phyloP scores from a whole-genome alignment of 2,329 filamentous ascomycete species.

The Calcarisporium arbuscula region DNA sequence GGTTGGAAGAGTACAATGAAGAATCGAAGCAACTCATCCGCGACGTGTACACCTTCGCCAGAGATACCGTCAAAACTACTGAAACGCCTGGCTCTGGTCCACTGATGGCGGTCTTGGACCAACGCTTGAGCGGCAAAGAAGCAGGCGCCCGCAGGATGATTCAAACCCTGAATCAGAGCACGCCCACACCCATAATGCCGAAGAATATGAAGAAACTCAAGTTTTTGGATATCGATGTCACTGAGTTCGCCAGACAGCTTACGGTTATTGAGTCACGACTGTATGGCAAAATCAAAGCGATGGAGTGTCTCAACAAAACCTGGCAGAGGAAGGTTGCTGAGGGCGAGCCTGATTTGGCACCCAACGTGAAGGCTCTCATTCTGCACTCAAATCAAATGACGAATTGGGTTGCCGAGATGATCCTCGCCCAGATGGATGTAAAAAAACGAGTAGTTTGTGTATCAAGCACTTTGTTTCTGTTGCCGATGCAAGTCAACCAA shows the following conservation, averaged over 20 bases:
- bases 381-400: conserved; percentile 98
- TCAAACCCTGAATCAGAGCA: conserved; percentile 74
- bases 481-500: conserved; percentile 75
- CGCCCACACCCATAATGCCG: conserved; percentile 83
- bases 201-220: conserved; percentile 99
- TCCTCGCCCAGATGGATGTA: conserved; percentile 86
- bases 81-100: conserved; percentile 85
- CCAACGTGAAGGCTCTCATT: conserved; percentile 94
- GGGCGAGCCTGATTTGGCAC: conserved; percentile 75
- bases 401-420: conserved; percentile 99
- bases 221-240: conserved; percentile 92
- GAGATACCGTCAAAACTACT: conserved; percentile 85
- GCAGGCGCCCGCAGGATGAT: conserved; percentile 79
- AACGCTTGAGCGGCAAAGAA: conserved; percentile 82
- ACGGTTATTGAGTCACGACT: conserved; percentile 94
- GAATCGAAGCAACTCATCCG: conserved; percentile 79
- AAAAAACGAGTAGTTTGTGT: conserved; percentile 93
- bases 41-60: conserved; percentile 84
- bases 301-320: conserved; percentile 95
- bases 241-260: conserved; percentile 93
- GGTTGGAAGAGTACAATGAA: conserved; percentile 92
- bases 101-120: conserved; percentile 80
- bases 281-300: conserved; percentile 92
- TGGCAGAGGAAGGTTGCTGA: conserved; percentile 94
- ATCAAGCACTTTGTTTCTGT: conserved; percentile 98